Conservation (phyloP, 2,329 filamentous ascomycete genomes). For the Myriangium duriaei region DNA sequence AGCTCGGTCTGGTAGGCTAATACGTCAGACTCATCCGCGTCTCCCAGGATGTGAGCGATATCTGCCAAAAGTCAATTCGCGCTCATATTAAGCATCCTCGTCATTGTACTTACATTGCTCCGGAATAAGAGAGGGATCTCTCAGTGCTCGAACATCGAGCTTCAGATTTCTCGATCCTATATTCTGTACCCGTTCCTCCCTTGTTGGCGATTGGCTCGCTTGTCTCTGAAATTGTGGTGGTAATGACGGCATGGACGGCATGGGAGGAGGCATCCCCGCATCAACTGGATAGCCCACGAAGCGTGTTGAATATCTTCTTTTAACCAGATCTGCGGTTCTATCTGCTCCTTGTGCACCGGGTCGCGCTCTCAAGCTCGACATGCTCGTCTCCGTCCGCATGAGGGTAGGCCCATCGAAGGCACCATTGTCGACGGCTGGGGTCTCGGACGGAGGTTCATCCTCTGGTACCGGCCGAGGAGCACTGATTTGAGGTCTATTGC, state of each 20-base stretch:
- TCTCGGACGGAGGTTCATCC: conserved; percentile 12
- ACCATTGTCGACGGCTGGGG: conserved; percentile 12
- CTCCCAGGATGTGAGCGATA: conserved; percentile 59
- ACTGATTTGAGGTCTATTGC: conserved; percentile 45
- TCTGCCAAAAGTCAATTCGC: conserved; percentile 27
- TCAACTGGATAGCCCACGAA: conserved; percentile 59
- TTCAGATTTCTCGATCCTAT: conserved; percentile 44
- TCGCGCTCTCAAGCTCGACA: conserved; percentile 22
- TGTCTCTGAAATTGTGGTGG: conserved; percentile 41
- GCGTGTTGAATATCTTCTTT: conserved; percentile 84
- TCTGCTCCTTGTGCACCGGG: conserved; percentile 25
- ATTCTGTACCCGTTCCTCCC: conserved; percentile 31
- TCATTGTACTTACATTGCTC: conserved; percentile 55
- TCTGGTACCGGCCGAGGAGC: conserved; percentile 42
- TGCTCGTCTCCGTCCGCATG: conserved; percentile 5
- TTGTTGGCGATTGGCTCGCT: conserved; percentile 31
- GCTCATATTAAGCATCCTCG: no score
- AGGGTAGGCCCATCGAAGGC: conserved; percentile 19
- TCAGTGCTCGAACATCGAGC: conserved; percentile 65
- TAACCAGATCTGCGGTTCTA: conserved; percentile 70
- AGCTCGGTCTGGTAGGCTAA: conserved; percentile 66
- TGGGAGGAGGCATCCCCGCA: conserved; percentile 42
- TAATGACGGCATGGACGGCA: conserved; percentile 48
- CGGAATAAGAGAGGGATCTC: conserved; percentile 64
- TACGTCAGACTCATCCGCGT: conserved; percentile 81